Evolutionary conservation across 1,284 basidiomycete species (phyloP), one percentile per base, ranked within the genome.

Genomic region (Heterobasidion occidentale): DNA sequence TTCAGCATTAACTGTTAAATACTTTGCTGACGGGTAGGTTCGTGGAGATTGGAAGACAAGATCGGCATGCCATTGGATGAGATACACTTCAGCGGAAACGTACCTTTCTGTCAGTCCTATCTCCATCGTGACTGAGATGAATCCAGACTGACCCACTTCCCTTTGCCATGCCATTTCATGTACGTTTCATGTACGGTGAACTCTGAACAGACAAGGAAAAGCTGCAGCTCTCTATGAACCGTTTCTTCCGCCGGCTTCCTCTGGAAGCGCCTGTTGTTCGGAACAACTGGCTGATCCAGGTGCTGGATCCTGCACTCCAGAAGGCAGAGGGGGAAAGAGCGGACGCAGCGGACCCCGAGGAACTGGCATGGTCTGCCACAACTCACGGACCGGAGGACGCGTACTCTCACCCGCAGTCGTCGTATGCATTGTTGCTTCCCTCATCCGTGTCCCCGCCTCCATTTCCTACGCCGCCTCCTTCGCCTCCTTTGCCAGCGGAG

Each of bases 41-140:
- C 81, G 61, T 92, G 90, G 90, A 75, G 89, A 20, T 75, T 92
- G 67, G 65, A 78, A 57, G 89, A 91, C 69, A 91, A 92, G 70
- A 79, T 90, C 56, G 89, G 88, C 9, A 70, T 84, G 64, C 74
- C 83, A 5, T 70, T 92, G 19, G 84, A 89, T 48, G 81, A 89
- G 56, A 90, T 92, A 51, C 90, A 92, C 66, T 70, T 74, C 50
- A 74, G 74, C 52, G 87, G 88, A 5, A 69, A 83, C 54, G 88
- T 90, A 14, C 86, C 86, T 42, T 80, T 81, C 69, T 90, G 87
- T 87, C 66, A 67, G 83, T 69, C 19, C 42, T 47, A 52, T 27
- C 27, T 51, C 36, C 38, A 36, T 54, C 12, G 5, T n/a, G 36
- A 34, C 11, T 45, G 7, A n/a, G n/a, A n/a, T 9, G 38, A 42